Base-by-base conservation (phyloP, 805 yeast species). In the Wickerhamiella azyma region DNA sequence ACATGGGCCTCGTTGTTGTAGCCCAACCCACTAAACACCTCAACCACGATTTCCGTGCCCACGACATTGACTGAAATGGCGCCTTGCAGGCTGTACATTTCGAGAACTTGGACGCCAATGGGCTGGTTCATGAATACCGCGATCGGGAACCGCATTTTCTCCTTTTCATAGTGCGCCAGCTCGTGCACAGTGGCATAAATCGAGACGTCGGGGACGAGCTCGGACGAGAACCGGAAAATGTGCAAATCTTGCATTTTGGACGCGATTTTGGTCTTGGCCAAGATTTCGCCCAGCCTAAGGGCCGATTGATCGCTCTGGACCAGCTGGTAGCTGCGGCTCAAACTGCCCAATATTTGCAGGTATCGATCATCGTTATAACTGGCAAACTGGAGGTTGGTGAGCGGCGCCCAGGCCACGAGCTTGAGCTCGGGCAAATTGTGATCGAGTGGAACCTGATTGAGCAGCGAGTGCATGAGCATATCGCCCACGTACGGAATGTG, bases 201-300 rank as follows among this genome's bases (percentile, higher is more conserved):
- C 11, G 54, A 47, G 13, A 61, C 50, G 26, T 55, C 56, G 35
- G 45, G 40, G n/a, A 26, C 40, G 18, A 30, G 39, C 3, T 57
- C 53, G 2, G 52, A 47, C 8, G 55, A 51, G 2, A 75, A 67
- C 32, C 72, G 76, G 68, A 89, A 89, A 28, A 89, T 64, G 64
- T 88, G 96, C 63, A 88, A 85, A 2, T 95, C 88, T 41, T 85
- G 81, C 1, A 78, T 73, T 57, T 89, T 88, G 57, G 77, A 76
- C 45, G 88, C 67, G 17, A 85, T 72, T 50, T 75, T 76, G 0
- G 94, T 81, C 59, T 83, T 80, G 48, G 77, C 75, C 5, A 80
- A 58, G 32, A 77, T 63, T 43, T 75, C 77, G 29, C 79, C 69
- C 33, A 81, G 68, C 44, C 69, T 70, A 19, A 59, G 47, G 2